Percentiles rank a stretch among this genome's conserved stretches.
These are phyloP conservation scores for Macrophomina pseudophaseolina DNA, from an alignment of 2,329 filamentous ascomycete species.

Conservation along the genomic window DNA sequence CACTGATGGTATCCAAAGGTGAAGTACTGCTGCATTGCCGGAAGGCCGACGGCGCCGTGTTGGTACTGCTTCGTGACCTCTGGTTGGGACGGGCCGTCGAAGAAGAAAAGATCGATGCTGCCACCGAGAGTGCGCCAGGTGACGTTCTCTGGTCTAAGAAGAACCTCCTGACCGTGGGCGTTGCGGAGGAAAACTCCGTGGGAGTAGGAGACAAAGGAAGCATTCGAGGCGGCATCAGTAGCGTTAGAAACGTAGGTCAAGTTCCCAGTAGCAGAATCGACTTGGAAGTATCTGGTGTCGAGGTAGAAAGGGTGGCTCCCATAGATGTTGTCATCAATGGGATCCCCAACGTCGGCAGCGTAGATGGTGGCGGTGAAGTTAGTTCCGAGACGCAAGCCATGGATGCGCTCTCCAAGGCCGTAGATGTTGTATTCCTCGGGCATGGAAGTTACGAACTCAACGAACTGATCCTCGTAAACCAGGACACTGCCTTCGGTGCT, in stretches of 20 bases:
- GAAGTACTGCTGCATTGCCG: conserved; percentile 82
- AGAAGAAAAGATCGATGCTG: conserved; percentile 79
- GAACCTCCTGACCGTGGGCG: conserved; percentile 74
- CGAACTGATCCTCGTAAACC: conserved; percentile 78
- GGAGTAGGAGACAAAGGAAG: conserved; percentile 68
- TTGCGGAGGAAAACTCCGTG: conserved; percentile 82
- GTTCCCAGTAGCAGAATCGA: conserved; percentile 53
- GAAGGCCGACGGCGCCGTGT: conserved; percentile 68
- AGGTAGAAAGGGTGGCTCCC: conserved; percentile 79
- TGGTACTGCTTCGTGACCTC: conserved; percentile 76
- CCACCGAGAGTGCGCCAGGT: conserved; percentile 79
- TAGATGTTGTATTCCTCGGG: conserved; percentile 77
- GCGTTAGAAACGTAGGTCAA: conserved; percentile 60
- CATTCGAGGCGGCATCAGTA: conserved; percentile 35
- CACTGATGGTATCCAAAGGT: conserved; percentile 84
- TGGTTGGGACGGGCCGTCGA: conserved; percentile 71
- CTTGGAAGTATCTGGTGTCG: conserved; percentile 76
- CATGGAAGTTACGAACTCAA: conserved; percentile 70
- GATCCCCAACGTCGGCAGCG: conserved; percentile 70
- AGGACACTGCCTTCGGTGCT: conserved; percentile 67
- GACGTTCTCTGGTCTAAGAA: conserved; percentile 67
- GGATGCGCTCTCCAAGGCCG: conserved; percentile 75
- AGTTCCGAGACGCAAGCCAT: conserved; percentile 71
- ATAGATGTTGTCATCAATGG: conserved; percentile 71
- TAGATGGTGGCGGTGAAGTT: conserved; percentile 73